A percentile compares a stretch with the other conserved stretches of the same genome.
phyloP scores from a whole-genome alignment of 1,284 basidiomycete species.

The Rhodotorula sp. region DNA sequence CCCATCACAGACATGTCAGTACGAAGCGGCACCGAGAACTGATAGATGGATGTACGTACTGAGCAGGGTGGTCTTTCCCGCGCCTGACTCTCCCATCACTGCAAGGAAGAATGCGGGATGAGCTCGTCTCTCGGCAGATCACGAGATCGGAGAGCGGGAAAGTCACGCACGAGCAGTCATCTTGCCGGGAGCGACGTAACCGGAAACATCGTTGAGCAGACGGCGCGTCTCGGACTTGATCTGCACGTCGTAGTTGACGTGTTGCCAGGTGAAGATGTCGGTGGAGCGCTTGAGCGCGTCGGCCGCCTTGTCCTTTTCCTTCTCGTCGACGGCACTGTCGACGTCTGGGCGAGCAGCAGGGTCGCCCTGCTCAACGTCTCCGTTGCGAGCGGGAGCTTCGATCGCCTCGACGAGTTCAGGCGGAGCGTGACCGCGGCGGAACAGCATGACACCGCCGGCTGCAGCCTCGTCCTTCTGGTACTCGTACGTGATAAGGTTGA shows the following conservation, averaged over 20 bases:
- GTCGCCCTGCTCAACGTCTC: constrained; percentile 21
- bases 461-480: constrained; percentile 35
- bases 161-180: constrained; percentile 57
- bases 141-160: too few relatives aligned
- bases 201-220: constrained; percentile 73
- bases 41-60: not conserved
- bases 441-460: constrained; percentile 37
- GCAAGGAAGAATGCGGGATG: not conserved
- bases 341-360: constrained; percentile 11
- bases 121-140: not conserved
- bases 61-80: constrained; percentile 47
- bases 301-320: constrained; percentile 31
- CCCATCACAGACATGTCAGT: constrained; percentile 47
- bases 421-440: constrained; percentile 37
- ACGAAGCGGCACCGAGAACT: not conserved
- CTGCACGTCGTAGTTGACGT: constrained; percentile 55
- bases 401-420: constrained; percentile 32
- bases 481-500: constrained; percentile 53
- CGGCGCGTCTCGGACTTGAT: constrained; percentile 60
- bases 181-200: constrained; percentile 69
- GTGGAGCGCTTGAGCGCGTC: constrained; percentile 47
- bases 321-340: constrained; percentile 10
- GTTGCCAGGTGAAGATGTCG: constrained; percentile 52
- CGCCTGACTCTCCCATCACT: constrained; percentile 70
- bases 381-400: constrained; percentile 13